Evolutionary conservation across 768 basidiomycete genomes (phyloP).

Genomic region (Pisolithus marmoratus): DNA sequence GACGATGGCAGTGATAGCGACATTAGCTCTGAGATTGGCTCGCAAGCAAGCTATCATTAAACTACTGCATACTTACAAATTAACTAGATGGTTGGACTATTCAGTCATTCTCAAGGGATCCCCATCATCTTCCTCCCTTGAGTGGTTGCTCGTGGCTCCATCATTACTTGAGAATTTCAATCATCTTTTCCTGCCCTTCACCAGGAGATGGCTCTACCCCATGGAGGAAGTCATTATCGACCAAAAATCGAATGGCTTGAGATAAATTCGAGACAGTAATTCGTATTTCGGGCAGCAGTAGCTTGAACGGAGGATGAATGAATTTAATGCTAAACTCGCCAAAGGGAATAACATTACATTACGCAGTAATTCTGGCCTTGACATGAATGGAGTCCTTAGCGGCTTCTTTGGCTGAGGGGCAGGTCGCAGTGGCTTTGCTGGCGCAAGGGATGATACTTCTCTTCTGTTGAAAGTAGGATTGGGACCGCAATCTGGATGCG

Average conservation of each 20-base stretch:
- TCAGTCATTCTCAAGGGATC: not conserved
- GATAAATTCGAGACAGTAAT: conserved; percentile 88
- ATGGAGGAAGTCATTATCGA: conserved; percentile 81
- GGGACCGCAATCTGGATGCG: conserved; percentile 6
- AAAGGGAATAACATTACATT: conserved; percentile 47
- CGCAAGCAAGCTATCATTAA: conserved; percentile 12
- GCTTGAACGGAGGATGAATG: conserved; percentile 33
- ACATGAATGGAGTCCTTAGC: conserved; percentile 58
- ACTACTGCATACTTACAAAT: not conserved
- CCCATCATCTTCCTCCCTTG: not conserved
- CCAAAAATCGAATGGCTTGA: conserved; percentile 86
- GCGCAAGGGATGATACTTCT: conserved; percentile 3
- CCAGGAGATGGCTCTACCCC: conserved; percentile 80
- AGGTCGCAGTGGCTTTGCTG: conserved; percentile 7
- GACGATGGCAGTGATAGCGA: conserved; percentile 34
- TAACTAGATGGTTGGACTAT: no score
- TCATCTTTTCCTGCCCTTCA: conserved; percentile 57
- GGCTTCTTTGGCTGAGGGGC: conserved; percentile 43
- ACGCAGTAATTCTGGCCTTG: conserved; percentile 67
- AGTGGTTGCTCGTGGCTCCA: conserved; percentile 2
- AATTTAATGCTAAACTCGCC: not conserved
- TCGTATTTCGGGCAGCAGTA: conserved; percentile 80
- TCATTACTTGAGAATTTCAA: conserved; percentile 43
- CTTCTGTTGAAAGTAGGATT: conserved; percentile 6
- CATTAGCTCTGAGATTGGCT: conserved; percentile 29